Conservation (phyloP, 2,329 filamentous ascomycete genomes). For the Trichoderma pleuroti region DNA sequence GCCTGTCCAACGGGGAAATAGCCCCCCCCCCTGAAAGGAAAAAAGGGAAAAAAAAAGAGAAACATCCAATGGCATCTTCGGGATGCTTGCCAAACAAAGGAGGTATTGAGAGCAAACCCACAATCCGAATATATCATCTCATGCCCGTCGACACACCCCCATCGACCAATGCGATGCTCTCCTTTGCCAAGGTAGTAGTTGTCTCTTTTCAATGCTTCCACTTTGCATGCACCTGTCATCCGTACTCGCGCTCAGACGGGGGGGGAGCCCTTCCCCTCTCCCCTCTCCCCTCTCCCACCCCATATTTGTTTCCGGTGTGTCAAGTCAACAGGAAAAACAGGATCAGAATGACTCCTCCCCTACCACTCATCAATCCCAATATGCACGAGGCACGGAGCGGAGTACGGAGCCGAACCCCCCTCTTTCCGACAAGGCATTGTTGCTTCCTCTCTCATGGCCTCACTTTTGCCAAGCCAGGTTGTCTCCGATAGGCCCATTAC, state of each 20-base stretch:
- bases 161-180: background rate
- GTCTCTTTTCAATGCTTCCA: background rate
- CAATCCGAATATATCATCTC: background rate
- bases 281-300: background rate
- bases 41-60: background rate
- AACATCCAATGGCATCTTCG: background rate
- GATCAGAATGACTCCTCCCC: background rate
- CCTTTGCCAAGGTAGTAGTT: background rate
- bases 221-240: background rate
- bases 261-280: background rate
- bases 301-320: background rate
- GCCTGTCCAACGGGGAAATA: background rate
- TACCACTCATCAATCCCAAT: background rate
- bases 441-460: background rate
- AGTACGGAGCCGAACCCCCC: background rate
- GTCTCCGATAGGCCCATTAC: conserved; percentile 9
- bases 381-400: background rate
- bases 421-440: conserved; percentile 4
- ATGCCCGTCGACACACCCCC: background rate
- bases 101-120: background rate
- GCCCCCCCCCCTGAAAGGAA: background rate
- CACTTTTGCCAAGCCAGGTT: conserved; percentile 1
- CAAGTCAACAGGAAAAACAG: background rate
- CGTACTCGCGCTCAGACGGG: background rate
- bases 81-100: background rate